A percentile compares a stretch with the other conserved stretches of the same genome.
These are phyloP conservation scores for Cymbopogon citratus DNA, from an alignment of 176 grass and related monocot genomes.

Conservation along the genomic window DNA sequence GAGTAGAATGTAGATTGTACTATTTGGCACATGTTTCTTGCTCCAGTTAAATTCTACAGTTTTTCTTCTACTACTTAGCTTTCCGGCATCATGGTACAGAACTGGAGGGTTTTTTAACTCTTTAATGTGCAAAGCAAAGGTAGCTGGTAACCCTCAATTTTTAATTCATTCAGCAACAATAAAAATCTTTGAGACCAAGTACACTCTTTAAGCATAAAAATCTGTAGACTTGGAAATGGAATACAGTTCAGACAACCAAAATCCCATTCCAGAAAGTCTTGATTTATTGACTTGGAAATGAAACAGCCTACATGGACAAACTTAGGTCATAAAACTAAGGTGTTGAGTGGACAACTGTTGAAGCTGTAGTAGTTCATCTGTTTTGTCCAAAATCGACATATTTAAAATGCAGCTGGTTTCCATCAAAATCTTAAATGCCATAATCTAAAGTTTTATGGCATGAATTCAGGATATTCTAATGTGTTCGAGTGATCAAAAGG, in stretches of 20 bases:
- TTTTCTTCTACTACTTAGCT: background rate
- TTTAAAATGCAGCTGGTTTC: background rate
- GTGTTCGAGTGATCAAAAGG: background rate
- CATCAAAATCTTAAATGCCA: slow-evolving; percentile 16
- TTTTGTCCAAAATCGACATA: slow-evolving; percentile 7
- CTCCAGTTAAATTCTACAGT: slow-evolving; percentile 1
- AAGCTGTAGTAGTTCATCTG: background rate
- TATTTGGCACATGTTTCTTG: background rate
- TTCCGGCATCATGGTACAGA: background rate
- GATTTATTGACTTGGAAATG: background rate
- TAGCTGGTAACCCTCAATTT: background rate
- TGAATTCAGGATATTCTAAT: background rate
- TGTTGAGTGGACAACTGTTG: background rate
- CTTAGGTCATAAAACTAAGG: background rate
- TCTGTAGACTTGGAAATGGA: background rate
- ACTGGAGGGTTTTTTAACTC: background rate
- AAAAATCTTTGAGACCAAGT: background rate
- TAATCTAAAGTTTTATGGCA: background rate
- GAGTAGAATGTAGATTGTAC: background rate
- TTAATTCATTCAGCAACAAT: slow-evolving; percentile 1
- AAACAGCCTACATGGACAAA: background rate
- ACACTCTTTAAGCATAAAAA: background rate
- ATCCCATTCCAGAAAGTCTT: background rate
- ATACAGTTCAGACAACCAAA: background rate
- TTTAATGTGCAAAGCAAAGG: slow-evolving; percentile 1